Conservation (phyloP, 768 basidiomycete genomes). For the Hericium erinaceus region DNA sequence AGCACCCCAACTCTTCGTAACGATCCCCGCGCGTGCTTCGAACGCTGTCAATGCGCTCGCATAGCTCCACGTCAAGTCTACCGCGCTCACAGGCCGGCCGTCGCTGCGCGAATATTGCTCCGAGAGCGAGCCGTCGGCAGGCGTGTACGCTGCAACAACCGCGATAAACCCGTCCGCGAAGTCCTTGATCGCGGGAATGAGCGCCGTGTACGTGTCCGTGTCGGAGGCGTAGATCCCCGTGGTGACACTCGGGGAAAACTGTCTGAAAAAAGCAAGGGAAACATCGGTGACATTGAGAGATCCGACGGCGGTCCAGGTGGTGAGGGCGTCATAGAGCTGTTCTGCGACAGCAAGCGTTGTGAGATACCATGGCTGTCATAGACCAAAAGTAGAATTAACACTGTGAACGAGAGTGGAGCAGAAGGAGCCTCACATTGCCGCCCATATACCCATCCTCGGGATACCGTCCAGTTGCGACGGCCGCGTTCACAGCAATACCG, state of each 20-base stretch:
- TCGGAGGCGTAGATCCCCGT: slow-evolving; percentile 44
- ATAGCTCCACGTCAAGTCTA: slow-evolving; percentile 71
- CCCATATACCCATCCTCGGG: slow-evolving; percentile 63
- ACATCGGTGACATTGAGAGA: slow-evolving; percentile 44
- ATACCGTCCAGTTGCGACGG: slow-evolving; percentile 73
- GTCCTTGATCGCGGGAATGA: slow-evolving; percentile 37
- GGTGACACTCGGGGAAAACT: slow-evolving; percentile 41
- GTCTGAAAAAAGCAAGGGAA: slow-evolving; percentile 65
- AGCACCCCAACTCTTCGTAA: slow-evolving; percentile 58
- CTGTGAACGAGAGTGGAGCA: not conserved
- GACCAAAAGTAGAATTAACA: not conserved
- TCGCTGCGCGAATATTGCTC: slow-evolving; percentile 50
- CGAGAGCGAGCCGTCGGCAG: slow-evolving; percentile 45
- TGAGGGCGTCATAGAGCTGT: slow-evolving; percentile 65
- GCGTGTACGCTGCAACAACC: slow-evolving; percentile 51
- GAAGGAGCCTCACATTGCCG: slow-evolving; percentile 48
- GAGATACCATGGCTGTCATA: slow-evolving; percentile 62
- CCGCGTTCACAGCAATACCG: slow-evolving; percentile 40
- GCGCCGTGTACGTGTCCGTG: slow-evolving; percentile 37
- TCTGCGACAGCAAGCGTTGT: slow-evolving; percentile 66
- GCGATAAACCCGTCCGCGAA: slow-evolving; percentile 63
- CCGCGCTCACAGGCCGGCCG: slow-evolving; percentile 50
- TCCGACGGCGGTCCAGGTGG: slow-evolving; percentile 51
- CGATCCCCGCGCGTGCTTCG: slow-evolving; percentile 40
- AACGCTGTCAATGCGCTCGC: slow-evolving; percentile 58